A percentile compares a stretch with the other conserved stretches of the same genome.
Evolutionary conservation across 108 stramenopile genomes (phyloP).

Genomic region (Skeletonema grethae): DNA sequence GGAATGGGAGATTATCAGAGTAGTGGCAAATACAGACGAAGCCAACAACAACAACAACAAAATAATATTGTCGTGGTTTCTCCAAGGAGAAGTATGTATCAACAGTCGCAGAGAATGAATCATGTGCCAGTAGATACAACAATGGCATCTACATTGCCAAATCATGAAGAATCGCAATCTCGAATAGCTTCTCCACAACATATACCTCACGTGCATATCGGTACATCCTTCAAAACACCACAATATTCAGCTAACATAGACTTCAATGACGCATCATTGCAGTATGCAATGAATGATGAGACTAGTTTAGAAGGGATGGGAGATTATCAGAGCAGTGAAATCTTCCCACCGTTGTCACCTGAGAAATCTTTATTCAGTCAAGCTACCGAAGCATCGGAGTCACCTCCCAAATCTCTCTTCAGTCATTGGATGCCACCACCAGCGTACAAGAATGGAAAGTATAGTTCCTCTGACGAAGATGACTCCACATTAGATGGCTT

Average conservation of each 20-base stretch:
- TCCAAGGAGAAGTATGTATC: too few relatives aligned
- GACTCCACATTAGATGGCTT: background rate
- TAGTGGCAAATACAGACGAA: too few relatives aligned
- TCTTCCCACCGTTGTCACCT: background rate
- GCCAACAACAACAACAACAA: background rate
- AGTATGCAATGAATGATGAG: background rate
- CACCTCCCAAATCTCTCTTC: background rate
- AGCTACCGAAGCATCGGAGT: background rate
- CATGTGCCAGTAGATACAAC: too few relatives aligned
- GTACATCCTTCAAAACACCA: background rate
- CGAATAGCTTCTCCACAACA: too few relatives aligned
- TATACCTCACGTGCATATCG: background rate
- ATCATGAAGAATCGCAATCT: too few relatives aligned
- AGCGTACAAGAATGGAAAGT: background rate
- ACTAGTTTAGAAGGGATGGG: background rate
- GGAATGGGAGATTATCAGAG: background rate
- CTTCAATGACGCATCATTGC: background rate
- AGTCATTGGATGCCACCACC: background rate
- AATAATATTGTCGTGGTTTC: background rate
- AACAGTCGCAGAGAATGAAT: too few relatives aligned
- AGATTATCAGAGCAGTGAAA: background rate
- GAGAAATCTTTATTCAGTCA: constrained; percentile 1
- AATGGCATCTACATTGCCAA: too few relatives aligned
- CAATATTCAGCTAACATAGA: background rate
- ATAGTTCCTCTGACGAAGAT: background rate